A percentile compares a stretch with the other conserved stretches of the same genome.
Conservation (phyloP, 495 filamentous ascomycete genomes). For the Penicillium simplicissimum region DNA sequence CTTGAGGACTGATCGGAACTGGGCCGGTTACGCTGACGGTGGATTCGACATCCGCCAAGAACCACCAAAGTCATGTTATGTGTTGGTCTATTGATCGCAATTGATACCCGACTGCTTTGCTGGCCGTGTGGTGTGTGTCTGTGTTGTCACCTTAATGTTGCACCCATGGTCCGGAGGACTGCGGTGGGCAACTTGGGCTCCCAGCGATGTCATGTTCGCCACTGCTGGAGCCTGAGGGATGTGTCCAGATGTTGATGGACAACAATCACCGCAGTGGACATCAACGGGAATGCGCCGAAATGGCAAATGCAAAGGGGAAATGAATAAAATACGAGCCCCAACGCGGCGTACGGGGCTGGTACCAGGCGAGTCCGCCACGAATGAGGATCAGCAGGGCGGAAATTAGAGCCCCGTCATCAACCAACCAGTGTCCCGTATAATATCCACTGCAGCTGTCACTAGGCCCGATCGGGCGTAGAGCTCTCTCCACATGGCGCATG, state of each 20-base stretch:
- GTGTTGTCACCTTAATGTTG: constrained; percentile 1
- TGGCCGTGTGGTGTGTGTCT: neutral
- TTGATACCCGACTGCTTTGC: neutral
- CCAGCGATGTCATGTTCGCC: neutral
- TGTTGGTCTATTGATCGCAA: neutral
- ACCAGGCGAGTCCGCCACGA: neutral
- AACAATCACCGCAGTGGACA: too few species aligned
- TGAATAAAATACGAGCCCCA: neutral
- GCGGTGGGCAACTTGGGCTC: neutral
- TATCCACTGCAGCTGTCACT: constrained; percentile 14
- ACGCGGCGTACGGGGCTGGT: neutral
- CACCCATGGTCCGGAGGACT: neutral
- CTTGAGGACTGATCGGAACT: neutral
- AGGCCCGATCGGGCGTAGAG: constrained; percentile 14
- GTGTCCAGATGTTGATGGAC: neutral
- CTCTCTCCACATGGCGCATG: constrained; percentile 22
- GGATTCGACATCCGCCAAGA: neutral
- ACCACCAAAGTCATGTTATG: neutral
- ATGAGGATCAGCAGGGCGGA: constrained; percentile 31
- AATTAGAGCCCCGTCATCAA: constrained; percentile 12
- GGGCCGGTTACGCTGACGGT: neutral
- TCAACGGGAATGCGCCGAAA: too few species aligned
- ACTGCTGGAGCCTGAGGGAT: neutral
- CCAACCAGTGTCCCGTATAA: constrained; percentile 7
- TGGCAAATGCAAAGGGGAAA: too few species aligned